Percentiles rank a stretch among this genome's conserved stretches.
Evolutionary conservation across 108 stramenopile species (phyloP).

Genomic region (Pseudonitzschia multistriata): DNA sequence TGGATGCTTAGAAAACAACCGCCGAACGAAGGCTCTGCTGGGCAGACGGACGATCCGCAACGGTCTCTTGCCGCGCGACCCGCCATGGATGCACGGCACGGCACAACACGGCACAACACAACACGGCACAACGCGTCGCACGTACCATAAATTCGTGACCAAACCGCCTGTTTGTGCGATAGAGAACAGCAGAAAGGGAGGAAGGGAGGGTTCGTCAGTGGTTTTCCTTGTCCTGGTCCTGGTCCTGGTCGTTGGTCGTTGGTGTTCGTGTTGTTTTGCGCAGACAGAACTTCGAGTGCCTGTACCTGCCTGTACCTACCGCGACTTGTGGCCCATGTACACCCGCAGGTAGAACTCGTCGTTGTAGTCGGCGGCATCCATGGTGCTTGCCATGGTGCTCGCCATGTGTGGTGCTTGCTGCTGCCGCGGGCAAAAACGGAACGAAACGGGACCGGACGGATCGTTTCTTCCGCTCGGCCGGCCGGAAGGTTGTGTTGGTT

Average conservation of each 20-base stretch:
- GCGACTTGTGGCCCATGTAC: slow-evolving; percentile 79
- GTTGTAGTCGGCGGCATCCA: slow-evolving; percentile 14
- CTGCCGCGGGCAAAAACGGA: not conserved
- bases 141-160: slow-evolving; percentile 85
- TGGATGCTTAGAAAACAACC: not conserved
- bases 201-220: not conserved
- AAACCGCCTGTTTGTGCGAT: slow-evolving; percentile 22
- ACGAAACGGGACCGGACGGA: not conserved
- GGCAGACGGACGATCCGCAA: too few species aligned
- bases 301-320: slow-evolving; percentile 15
- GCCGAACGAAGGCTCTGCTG: not conserved
- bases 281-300: not conserved
- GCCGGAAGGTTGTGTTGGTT: too few species aligned
- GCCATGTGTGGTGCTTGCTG: not conserved
- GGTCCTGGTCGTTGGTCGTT: too few species aligned
- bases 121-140: not conserved
- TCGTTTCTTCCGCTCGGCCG: too few species aligned
- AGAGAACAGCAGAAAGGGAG: not conserved
- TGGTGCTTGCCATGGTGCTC: slow-evolving; percentile 14
- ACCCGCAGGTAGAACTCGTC: slow-evolving; percentile 70
- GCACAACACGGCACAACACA: too few species aligned
- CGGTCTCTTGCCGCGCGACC: too few species aligned
- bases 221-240: too few species aligned
- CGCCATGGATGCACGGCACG: too few species aligned
- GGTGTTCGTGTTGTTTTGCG: too few species aligned